These are phyloP conservation scores for Colletotrichum spinosum DNA, from an alignment of 2,329 filamentous ascomycete species.

Conservation along the genomic window DNA sequence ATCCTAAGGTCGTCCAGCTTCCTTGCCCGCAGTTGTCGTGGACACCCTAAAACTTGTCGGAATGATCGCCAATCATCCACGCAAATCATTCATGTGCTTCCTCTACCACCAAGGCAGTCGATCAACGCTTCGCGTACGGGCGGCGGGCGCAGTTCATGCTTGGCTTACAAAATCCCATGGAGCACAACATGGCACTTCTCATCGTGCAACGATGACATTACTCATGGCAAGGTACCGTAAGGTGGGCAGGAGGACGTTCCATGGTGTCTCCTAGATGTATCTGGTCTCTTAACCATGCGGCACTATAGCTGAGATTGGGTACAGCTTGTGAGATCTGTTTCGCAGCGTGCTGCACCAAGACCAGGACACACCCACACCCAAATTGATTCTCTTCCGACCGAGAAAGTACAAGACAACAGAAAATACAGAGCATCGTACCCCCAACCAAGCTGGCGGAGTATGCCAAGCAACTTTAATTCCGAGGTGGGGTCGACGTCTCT, in stretches of 20 bases:
- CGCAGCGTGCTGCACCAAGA: constrained; percentile 32
- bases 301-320: constrained; percentile 16
- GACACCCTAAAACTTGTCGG: constrained; percentile 13
- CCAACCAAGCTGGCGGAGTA: constrained; percentile 35
- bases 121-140: not conserved
- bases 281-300: constrained; percentile 5
- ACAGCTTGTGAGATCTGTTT: constrained; percentile 30
- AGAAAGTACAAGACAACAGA: no score
- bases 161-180: constrained; percentile 1
- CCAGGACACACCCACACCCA: constrained; percentile 30
- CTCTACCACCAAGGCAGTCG: not conserved
- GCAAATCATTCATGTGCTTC: constrained; percentile 33
- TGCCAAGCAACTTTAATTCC: constrained; percentile 36
- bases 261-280: constrained; percentile 11
- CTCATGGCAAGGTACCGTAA: not conserved
- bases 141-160: constrained; percentile 1
- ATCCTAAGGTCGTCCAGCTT: no score
- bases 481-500: constrained; percentile 13
- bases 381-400: not conserved
- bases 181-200: constrained; percentile 10
- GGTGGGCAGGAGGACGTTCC: not conserved
- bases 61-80: constrained; percentile 31
- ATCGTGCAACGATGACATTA: not conserved
- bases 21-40: not conserved
- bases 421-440: constrained; percentile 5